These are phyloP conservation scores for Paecilomyces sp. DNA, from an alignment of 2,329 filamentous ascomycete genomes.

Conservation along the genomic window DNA sequence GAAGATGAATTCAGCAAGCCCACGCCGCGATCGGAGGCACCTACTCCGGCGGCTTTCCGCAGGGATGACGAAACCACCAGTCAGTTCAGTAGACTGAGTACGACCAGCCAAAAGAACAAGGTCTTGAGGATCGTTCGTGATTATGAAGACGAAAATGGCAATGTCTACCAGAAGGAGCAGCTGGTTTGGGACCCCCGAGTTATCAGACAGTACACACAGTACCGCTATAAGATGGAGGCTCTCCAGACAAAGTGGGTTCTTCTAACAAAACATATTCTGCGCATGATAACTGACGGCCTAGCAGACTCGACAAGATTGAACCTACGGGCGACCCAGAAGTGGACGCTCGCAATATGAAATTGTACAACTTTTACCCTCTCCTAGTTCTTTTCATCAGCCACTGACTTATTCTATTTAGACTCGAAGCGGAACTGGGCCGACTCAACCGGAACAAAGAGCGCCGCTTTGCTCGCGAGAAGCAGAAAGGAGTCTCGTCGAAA, in stretches of 20 bases:
- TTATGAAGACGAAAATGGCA: slow-evolving; percentile 55
- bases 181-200: slow-evolving; percentile 73
- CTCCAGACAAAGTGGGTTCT: slow-evolving; percentile 63
- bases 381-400: neutral
- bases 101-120: slow-evolving; percentile 61
- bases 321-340: slow-evolving; percentile 61
- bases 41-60: slow-evolving; percentile 49
- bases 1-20: slow-evolving; percentile 45
- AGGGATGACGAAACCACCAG: slow-evolving; percentile 70
- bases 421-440: slow-evolving; percentile 70
- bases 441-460: slow-evolving; percentile 89
- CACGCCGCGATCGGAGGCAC: slow-evolving; percentile 61
- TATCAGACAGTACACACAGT: slow-evolving; percentile 79
- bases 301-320: slow-evolving; percentile 52
- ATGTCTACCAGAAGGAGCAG: slow-evolving; percentile 53
- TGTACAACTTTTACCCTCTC: slow-evolving; percentile 34
- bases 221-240: slow-evolving; percentile 63
- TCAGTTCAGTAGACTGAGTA: slow-evolving; percentile 67
- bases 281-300: slow-evolving; percentile 4
- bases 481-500: slow-evolving; percentile 57
- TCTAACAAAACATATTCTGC: neutral
- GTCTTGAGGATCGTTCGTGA: slow-evolving; percentile 67
- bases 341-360: slow-evolving; percentile 54
- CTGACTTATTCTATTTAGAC: slow-evolving; percentile 37
- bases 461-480: slow-evolving; percentile 81